Conservation (phyloP, 345 rosid species). For the Cochlearia excelsa region DNA sequence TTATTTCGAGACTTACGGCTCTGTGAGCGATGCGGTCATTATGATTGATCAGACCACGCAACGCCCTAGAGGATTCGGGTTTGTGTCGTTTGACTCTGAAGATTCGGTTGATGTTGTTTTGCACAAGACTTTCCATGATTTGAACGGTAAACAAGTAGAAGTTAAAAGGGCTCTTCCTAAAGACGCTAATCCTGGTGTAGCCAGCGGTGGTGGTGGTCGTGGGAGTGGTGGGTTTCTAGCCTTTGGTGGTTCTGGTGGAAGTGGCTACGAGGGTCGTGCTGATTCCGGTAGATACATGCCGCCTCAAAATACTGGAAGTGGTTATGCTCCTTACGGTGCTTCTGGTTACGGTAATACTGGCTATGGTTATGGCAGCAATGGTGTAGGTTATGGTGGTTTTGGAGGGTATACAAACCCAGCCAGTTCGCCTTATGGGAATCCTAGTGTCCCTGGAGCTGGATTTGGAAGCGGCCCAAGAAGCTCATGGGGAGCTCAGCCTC, state of each 20-base stretch:
- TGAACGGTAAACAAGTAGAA: constrained; percentile 90
- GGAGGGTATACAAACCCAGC: constrained; percentile 66
- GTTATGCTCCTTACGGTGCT: constrained; percentile 74
- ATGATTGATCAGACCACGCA: constrained; percentile 86
- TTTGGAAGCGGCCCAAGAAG: constrained; percentile 83
- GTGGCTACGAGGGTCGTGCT: constrained; percentile 63
- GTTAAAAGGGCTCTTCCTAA: constrained; percentile 93
- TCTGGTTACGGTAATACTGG: constrained; percentile 59
- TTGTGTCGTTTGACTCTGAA: constrained; percentile 82
- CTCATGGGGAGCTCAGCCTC: constrained; percentile 61
- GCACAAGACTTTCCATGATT: constrained; percentile 32
- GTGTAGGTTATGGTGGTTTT: constrained; percentile 73
- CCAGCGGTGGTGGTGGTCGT: constrained; percentile 38
- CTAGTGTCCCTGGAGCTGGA: constrained; percentile 59
- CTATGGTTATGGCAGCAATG: constrained; percentile 71
- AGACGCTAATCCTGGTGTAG: constrained; percentile 89
- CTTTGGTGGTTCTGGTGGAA: constrained; percentile 56
- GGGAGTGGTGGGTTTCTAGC: constrained; percentile 66
- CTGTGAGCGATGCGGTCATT: constrained; percentile 78
- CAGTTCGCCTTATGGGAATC: constrained; percentile 69
- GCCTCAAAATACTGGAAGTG: constrained; percentile 55
- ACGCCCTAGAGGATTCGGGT: constrained; percentile 48
- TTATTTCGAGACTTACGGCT: constrained; percentile 82
- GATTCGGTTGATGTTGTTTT: constrained; percentile 87
- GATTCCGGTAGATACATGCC: constrained; percentile 78